Base-by-base conservation (phyloP, 1,139 yeast genomes). In the Taiozyma onychis region DNA sequence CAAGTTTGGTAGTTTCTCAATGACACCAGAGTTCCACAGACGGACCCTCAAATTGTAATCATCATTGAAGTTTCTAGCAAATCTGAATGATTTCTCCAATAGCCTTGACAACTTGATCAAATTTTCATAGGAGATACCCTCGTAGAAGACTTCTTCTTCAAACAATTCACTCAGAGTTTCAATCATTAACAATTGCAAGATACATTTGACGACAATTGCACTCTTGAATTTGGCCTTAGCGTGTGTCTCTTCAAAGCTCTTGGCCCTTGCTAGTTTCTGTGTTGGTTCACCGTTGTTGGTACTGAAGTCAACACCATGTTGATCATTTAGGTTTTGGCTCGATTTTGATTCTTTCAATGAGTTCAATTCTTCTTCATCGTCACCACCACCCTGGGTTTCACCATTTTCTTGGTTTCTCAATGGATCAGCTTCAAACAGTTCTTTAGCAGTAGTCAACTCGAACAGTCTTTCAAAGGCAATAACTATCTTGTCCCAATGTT, bases 21-120 rank as follows among this genome's bases (percentile, higher is more conserved):
- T 93, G 39, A 90, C 84, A 2, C 97, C 97, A 10, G 95, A 89
- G 63, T 89, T 88, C 85, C 95, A 91, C 46, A 95, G 74, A 56
- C 95, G 75, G 22, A 88, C 86, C 57, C 99, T 75, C 57, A 93
- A 74, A 51, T 89, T 93, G 65, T 87, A 85, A 67, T 95, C 90
- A 55, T 85, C 93, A 66, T 95, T 95, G 74, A 95, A 95, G 52
- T 77, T 80, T 59, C 85, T 81, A 6, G 99, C 88, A 70, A 95
- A 93, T 51, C 77, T 73, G 70, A 88, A 91, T 54, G 97, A 87
- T 46, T 73, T 72, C 55, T 80, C 77, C 54, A 93, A 71, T 44
- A 88, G 70, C 2, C 73, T 69, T 0, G 91, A 78, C 48, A 93
- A 64, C 50, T 77, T 71, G 48, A 85, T 66, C 53, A 90, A 73